A percentile compares a stretch with the other conserved stretches of the same genome.
These are phyloP conservation scores for Rhytidiadelphus loreus DNA, from an alignment of 225 moss, liverwort and hornwort genomes.

Conservation along the genomic window DNA sequence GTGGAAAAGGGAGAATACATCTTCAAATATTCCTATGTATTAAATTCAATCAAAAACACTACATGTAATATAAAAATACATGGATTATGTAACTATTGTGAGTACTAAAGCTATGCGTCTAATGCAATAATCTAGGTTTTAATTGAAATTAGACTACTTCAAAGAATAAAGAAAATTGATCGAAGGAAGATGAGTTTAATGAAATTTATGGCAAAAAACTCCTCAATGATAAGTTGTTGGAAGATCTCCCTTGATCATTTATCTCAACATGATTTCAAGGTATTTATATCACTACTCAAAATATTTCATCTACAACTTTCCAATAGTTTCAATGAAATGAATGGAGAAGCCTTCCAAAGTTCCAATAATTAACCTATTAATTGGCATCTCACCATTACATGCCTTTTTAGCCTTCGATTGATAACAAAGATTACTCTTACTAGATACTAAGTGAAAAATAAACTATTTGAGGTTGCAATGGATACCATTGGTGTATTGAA, in stretches of 20 bases:
- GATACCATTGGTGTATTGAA: not conserved
- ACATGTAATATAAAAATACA: not conserved
- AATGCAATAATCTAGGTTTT: not conserved
- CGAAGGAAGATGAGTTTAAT: not conserved
- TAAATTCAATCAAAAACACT: not conserved
- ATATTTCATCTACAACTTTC: not conserved
- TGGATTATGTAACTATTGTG: not conserved
- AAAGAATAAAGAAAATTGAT: not conserved
- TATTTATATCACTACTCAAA: not conserved
- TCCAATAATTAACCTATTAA: not conserved
- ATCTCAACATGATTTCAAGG: rapidly evolving
- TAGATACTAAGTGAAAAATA: not conserved
- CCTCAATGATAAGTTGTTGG: not conserved
- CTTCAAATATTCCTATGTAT: not conserved
- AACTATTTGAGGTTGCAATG: not conserved
- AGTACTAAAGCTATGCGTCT: not conserved
- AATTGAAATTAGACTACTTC: not conserved
- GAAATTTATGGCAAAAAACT: rapidly evolving
- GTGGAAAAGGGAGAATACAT: not conserved
- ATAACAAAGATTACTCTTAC: not conserved
- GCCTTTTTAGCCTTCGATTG: not conserved
- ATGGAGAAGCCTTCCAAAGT: too few relatives aligned
- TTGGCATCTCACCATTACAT: not conserved
- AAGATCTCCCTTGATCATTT: not conserved
- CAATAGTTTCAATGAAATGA: not conserved